Percentiles rank a stretch among this genome's conserved stretches.
These are phyloP conservation scores for Kwoniella sp. DNA, from an alignment of 768 basidiomycete species.

Conservation along the genomic window DNA sequence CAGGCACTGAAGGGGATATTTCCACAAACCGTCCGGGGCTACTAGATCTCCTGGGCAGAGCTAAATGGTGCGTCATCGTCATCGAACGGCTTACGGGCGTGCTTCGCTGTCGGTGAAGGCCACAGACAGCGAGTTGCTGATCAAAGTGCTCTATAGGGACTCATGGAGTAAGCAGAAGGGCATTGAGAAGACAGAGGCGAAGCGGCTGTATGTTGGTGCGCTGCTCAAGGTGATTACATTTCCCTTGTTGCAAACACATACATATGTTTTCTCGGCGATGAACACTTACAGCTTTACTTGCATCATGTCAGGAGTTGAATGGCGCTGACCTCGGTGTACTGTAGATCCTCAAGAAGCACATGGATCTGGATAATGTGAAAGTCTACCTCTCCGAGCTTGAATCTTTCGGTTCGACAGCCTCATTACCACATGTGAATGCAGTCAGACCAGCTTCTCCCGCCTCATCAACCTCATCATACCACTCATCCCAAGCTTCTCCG, in stretches of 20 bases:
- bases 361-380: slow-evolving; percentile 14
- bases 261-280: no score
- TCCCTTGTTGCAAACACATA: slow-evolving; percentile 20
- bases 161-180: slow-evolving; percentile 88
- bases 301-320: no score
- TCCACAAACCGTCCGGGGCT: slow-evolving; percentile 75
- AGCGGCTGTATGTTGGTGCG: slow-evolving; percentile 85
- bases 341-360: slow-evolving; percentile 41
- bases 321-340: neutral
- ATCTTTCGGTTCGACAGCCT: slow-evolving; percentile 15
- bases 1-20: slow-evolving; percentile 90
- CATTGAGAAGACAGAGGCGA: slow-evolving; percentile 74
- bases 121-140: no score
- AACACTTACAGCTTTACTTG: no score
- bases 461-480: slow-evolving; percentile 47
- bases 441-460: slow-evolving; percentile 35
- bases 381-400: slow-evolving; percentile 34
- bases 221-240: slow-evolving; percentile 75
- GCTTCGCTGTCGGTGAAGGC: no score
- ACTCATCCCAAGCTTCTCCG: slow-evolving; percentile 45
- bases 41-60: slow-evolving; percentile 86
- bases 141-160: no score
- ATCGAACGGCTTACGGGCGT: no score
- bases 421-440: neutral
- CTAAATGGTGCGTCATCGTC: slow-evolving; percentile 72